A percentile compares a stretch with the other conserved stretches of the same genome.
These are phyloP conservation scores for Kodamaea jinghongensis DNA, from an alignment of 805 yeast genomes.

Conservation along the genomic window DNA sequence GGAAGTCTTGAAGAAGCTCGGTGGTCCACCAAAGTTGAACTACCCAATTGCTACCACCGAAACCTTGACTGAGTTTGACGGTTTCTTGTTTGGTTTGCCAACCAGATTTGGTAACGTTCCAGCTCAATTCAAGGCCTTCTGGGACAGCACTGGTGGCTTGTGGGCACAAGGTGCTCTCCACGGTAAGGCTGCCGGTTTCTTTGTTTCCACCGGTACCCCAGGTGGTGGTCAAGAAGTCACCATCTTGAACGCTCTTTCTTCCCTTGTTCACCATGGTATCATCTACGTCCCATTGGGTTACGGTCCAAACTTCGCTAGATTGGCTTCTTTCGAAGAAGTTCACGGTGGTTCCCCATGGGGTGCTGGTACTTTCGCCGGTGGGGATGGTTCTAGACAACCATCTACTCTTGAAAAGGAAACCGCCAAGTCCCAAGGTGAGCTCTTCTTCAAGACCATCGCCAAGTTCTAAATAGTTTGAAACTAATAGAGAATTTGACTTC, in stretches of 20 bases:
- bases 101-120: constrained; percentile 82
- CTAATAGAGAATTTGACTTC: no score
- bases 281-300: constrained; percentile 76
- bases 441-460: constrained; percentile 40
- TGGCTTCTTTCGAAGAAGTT: constrained; percentile 55
- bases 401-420: constrained; percentile 58
- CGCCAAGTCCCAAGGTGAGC: constrained; percentile 65
- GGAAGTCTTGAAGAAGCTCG: constrained; percentile 54
- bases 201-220: constrained; percentile 67
- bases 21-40: constrained; percentile 52
- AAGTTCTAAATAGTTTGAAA: no score
- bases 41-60: constrained; percentile 62
- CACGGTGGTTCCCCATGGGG: constrained; percentile 88
- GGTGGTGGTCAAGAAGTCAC: constrained; percentile 86
- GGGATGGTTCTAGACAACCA: constrained; percentile 73
- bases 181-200: constrained; percentile 73
- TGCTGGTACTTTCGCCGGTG: constrained; percentile 75
- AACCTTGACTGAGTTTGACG: constrained; percentile 64
- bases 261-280: constrained; percentile 76
- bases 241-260: constrained; percentile 58
- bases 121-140: constrained; percentile 72
- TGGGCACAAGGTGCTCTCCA: constrained; percentile 73
- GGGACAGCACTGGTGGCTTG: constrained; percentile 73
- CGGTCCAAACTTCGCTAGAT: constrained; percentile 51
- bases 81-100: constrained; percentile 80